Evolutionary conservation across 352 stramenopile genomes (phyloP), one percentile per base, ranked within the genome.

Genomic region (Phytopythium aichiense): DNA sequence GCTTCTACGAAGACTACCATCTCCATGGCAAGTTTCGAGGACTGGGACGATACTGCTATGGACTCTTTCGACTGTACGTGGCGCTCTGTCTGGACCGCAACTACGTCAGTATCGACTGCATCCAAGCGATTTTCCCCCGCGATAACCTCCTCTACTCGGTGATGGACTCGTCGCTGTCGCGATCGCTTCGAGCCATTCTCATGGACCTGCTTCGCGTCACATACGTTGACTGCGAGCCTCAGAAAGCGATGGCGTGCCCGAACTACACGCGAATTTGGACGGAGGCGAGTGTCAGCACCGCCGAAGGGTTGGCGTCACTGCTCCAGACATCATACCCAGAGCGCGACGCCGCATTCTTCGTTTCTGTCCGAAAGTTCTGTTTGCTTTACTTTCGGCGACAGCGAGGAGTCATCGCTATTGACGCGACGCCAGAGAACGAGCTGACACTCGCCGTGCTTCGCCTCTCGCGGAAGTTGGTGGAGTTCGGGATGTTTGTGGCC

Each of bases 221-320:
- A 30, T 88, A 89, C 53, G 65, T 91, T 7, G 82, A 91, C 58
- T 88, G 79, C 50, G 82, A 91, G 31, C 82, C 82, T 13, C 79
- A 89, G 56, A 89, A 87, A 23, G 35, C 42, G 0, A 63, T 89
- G 58, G 69, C 71, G 15, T 87, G 79, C 52, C 79, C 82, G 16
- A 87, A 80, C 49, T 89, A 85, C 63, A 91, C 82, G 31, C 72
- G 82, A 8, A 80, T 89, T 42, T 91, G 82, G 79, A 86, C 77
- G 2, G 72, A 88, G 23, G 75, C 87, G 30, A 68, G 69, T 4
- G 48, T 58, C 9, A 78, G 63, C 33, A 60, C 57, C 35, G 61
- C 58, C 15, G 71, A 81, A 43, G 43, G 67, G 16, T 54, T 87
- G 37, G 67, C 70, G 0, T 61, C 58, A 12, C 72, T 76, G 43